A percentile compares a stretch with the other conserved stretches of the same genome.
These are phyloP conservation scores for Carallia pectinifolia DNA, from an alignment of 345 rosid genomes.

Conservation along the genomic window DNA sequence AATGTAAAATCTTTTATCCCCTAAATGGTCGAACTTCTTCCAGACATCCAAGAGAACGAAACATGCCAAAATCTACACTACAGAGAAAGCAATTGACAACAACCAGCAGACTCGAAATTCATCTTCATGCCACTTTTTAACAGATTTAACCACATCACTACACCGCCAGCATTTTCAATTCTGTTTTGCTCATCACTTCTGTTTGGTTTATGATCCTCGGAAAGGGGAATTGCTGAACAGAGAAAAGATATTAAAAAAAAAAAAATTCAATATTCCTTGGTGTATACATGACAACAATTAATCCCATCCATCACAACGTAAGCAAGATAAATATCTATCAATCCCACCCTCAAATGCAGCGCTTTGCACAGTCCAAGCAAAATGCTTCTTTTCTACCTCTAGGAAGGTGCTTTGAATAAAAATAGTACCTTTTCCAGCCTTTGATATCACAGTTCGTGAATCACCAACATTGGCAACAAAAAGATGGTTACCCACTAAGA, in stretches of 20 bases:
- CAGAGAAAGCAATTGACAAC: no score
- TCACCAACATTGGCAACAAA: conserved; percentile 99
- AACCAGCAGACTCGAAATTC: no score
- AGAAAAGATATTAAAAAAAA: not conserved
- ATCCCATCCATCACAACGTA: not conserved
- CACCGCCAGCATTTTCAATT: conserved; percentile 96
- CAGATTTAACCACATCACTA: conserved; percentile 85
- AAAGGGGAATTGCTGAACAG: conserved; percentile 78
- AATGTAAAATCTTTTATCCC: not conserved
- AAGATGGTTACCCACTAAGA: conserved; percentile 81
- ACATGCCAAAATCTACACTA: not conserved
- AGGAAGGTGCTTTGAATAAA: not conserved
- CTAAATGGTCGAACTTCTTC: not conserved
- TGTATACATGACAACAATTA: not conserved
- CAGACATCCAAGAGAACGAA: not conserved
- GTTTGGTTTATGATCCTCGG: conserved; percentile 98
- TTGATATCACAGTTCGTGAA: conserved; percentile 86
- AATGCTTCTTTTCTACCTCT: not conserved
- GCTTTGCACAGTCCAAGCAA: not conserved
- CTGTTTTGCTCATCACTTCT: conserved; percentile 95
- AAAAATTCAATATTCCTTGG: not conserved
- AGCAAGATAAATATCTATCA: not conserved
- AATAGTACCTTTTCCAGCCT: conserved; percentile 74
- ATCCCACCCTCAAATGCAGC: not conserved
- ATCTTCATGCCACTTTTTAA: not conserved